Evolutionary conservation across 192 early-diverging fungal species (phyloP), one percentile per base, ranked within the genome.

Genomic region (Entomortierella beljakovae): DNA sequence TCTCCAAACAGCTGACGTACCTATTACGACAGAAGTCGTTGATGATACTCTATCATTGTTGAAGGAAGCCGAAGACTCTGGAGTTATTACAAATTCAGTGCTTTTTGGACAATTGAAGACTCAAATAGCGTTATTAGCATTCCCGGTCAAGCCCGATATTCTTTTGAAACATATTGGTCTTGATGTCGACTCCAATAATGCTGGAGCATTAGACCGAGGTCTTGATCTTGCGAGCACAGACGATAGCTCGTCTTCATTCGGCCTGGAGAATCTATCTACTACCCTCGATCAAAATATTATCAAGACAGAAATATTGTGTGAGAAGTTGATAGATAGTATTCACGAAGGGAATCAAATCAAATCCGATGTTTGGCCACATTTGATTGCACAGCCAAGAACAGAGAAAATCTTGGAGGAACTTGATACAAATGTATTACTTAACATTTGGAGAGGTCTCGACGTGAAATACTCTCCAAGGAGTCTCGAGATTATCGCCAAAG

Each of bases 91-190:
- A 26, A 52, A 61, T 49, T 25, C 15, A 3, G 31, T n/a, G 6
- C 32, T 25, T 9, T 35, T 79, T 9, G 52, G 61, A 18, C 61
- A 70, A 38, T 28, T 70, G 31, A 25, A 20, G 11, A 57, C 37
- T 15, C 75, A 79, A n/a, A 32, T 79, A 42, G 67, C 75, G 6
- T 22, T 79, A 32, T 40, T 79, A 15, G 67, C 67, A 6, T 79
- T 65, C 57, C 58, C 61, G 4, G 57, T 70, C 68, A 79, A 79
- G 49, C 62, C 75, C 6, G 75, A 79, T n/a, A 11, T 60, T 32
- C 62, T 79, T 10, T 35, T 59, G 2, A 61, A 64, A 23, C 55
- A 38, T 15, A 51, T 79, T n/a, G 38, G 64, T 40, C 42, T 57
- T n/a, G 68, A 79, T 25, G 49, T 55, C 3, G 40, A 35, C 16